Evolutionary conservation across 2,329 filamentous ascomycete genomes (phyloP).

Genomic region (Lojkania enalia): DNA sequence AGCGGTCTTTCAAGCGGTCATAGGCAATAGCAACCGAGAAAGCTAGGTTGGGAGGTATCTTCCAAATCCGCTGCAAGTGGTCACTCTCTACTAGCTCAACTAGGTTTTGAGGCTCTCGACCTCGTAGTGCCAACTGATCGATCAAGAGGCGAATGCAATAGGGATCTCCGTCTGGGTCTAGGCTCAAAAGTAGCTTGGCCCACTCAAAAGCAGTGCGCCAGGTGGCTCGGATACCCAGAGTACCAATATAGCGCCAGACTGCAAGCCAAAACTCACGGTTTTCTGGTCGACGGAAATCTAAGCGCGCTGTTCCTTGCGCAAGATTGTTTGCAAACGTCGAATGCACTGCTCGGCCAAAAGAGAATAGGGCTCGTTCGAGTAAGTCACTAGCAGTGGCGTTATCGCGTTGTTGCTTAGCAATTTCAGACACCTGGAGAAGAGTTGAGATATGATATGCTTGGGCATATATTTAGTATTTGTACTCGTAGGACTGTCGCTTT

Average conservation of each 20-base stretch:
- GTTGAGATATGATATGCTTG: slow-evolving; percentile 87
- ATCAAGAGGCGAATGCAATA: slow-evolving; percentile 81
- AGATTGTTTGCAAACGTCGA: slow-evolving; percentile 79
- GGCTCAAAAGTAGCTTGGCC: slow-evolving; percentile 78
- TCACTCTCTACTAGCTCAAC: slow-evolving; percentile 66
- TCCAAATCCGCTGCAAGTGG: slow-evolving; percentile 53
- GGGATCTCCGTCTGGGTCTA: slow-evolving; percentile 74
- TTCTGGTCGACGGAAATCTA: slow-evolving; percentile 80
- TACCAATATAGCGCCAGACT: slow-evolving; percentile 84
- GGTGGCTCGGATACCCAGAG: slow-evolving; percentile 85
- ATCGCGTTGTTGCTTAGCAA: slow-evolving; percentile 89
- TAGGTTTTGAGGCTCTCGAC: slow-evolving; percentile 75
- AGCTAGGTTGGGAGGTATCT: slow-evolving; percentile 68
- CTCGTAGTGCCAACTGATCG: slow-evolving; percentile 82
- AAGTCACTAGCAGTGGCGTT: slow-evolving; percentile 83
- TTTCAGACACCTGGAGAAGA: slow-evolving; percentile 88
- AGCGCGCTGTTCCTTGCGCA: slow-evolving; percentile 73
- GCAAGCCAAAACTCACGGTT: slow-evolving; percentile 94
- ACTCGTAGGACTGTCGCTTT: background rate
- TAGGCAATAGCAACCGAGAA: slow-evolving; percentile 79
- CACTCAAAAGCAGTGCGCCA: slow-evolving; percentile 93
- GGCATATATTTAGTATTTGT: background rate
- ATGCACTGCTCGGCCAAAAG: slow-evolving; percentile 85
- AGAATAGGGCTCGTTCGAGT: slow-evolving; percentile 87
- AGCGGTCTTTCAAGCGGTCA: slow-evolving; percentile 68